Base-by-base conservation (phyloP, 2,329 filamentous ascomycete genomes). In the Stachybotrys chartarum region DNA sequence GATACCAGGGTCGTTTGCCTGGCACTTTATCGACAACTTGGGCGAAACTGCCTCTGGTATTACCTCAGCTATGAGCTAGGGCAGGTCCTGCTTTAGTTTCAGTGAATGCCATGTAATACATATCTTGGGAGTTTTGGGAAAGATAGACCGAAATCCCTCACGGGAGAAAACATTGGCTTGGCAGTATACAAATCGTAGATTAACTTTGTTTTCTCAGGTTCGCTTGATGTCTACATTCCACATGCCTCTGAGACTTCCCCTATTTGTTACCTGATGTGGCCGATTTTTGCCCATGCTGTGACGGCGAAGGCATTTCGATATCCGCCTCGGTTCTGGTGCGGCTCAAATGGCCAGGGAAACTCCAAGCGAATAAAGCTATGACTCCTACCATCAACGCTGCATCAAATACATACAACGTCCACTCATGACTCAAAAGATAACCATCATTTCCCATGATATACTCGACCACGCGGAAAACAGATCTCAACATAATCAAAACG, bases 401-500 rank as follows among this genome's bases (percentile, higher is more conserved):
- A 55, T 75, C 73, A 56, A 75, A 72, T 5, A 69, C 59, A 57
- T 72, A 75, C n/a, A 69, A 32, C 16, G 64, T 62, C 65, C 66
- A 70, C 58, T 75, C 73, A 55, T 73, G 62, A n/a, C 46, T 52
- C 14, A 74, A 56, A 1, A 69, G 58, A 56, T 72, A 74, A 0
- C 68, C 71, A 49, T 67, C 57, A 6, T 66, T 55, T 6, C 70
- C 73, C 61, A 68, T 63, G 1, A 61, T 64, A 60, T 75, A 78
- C 63, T 78, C 76, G 17, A 78, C 59, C 3, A 75, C 67, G 12
- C 75, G 70, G 54, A 71, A 75, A 11, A 74, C 55, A 10, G 70
- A 73, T 17, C 75, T 65, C 7, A 73, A 58, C 48, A 73, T 61
- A 24, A 77, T 75, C 45, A 71, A 62, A 1, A 57, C 51, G 30